phyloP scores from a whole-genome alignment of 305 asterid species.

The Rubia tinctorum region DNA sequence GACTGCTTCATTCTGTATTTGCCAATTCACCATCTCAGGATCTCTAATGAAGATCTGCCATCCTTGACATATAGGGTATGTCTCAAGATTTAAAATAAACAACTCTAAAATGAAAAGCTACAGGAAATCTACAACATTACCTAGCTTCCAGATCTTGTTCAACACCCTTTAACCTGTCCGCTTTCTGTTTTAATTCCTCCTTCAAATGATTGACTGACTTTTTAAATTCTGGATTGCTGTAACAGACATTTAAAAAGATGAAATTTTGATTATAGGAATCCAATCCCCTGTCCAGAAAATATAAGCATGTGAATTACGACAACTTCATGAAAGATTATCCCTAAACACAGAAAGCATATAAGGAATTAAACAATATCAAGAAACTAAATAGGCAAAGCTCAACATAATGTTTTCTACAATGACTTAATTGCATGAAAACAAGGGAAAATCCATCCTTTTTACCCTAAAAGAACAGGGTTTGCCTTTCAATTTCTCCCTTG shows the following conservation, averaged over 20 bases:
- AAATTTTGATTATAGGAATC: neutral
- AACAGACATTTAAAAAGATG: neutral
- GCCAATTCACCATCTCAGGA: slow-evolving; percentile 97
- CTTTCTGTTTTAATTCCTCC: slow-evolving; percentile 75
- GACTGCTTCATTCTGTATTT: slow-evolving; percentile 99
- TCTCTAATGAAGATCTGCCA: slow-evolving; percentile 79
- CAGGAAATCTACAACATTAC: slow-evolving; percentile 35
- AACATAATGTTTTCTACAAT: neutral
- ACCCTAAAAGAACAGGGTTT: slow-evolving; percentile 6
- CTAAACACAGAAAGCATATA: neutral
- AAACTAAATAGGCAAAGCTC: neutral
- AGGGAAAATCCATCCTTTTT: neutral
- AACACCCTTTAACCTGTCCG: slow-evolving; percentile 62
- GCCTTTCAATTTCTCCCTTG: slow-evolving; percentile 63
- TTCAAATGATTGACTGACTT: slow-evolving; percentile 70
- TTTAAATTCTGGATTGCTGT: slow-evolving; percentile 69
- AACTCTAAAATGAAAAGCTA: slow-evolving; percentile 18
- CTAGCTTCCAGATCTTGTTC: slow-evolving; percentile 75
- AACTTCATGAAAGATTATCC: neutral
- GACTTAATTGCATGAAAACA: too few species aligned
- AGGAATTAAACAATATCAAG: too few species aligned
- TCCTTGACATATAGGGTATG: slow-evolving; percentile 99
- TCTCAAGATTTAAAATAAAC: slow-evolving; percentile 64
- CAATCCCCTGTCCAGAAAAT: neutral
- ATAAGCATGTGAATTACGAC: neutral